Percentiles rank a stretch among this genome's conserved stretches.
Evolutionary conservation across 2,329 filamentous ascomycete species (phyloP).

Genomic region (Aspergillus phoenicis): DNA sequence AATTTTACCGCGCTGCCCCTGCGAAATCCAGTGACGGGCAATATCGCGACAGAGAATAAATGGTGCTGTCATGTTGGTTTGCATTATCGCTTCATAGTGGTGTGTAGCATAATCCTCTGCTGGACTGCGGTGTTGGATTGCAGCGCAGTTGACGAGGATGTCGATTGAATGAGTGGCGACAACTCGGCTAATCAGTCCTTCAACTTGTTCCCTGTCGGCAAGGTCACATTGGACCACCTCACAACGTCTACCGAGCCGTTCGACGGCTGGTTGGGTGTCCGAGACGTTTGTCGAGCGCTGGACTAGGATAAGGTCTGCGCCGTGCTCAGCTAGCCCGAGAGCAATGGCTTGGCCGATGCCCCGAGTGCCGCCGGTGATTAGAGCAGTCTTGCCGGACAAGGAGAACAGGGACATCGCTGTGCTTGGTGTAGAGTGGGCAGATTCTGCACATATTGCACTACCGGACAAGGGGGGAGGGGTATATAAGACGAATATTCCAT

Average conservation of each 20-base stretch:
- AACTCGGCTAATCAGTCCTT: background rate
- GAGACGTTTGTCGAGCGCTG: conserved; percentile 21
- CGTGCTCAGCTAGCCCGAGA: background rate
- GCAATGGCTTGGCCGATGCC: conserved; percentile 40
- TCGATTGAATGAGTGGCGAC: conserved; percentile 51
- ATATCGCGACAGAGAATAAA: conserved; percentile 57
- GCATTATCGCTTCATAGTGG: conserved; percentile 69
- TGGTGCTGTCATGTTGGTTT: conserved; percentile 79
- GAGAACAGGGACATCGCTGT: conserved; percentile 26
- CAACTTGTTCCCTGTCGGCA: background rate
- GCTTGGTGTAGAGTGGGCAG: too few species aligned
- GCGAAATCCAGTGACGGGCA: conserved; percentile 25
- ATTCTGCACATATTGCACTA: too few species aligned
- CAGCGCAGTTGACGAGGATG: conserved; percentile 79
- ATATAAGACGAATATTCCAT: too few species aligned
- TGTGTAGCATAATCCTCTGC: conserved; percentile 67
- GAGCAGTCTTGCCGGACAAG: conserved; percentile 31
- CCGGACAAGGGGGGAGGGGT: too few species aligned
- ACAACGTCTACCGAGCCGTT: conserved; percentile 29
- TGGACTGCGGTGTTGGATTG: conserved; percentile 77
- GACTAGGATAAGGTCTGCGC: conserved; percentile 13
- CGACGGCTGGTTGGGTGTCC: conserved; percentile 26
- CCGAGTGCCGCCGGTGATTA: conserved; percentile 40
- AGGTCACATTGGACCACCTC: background rate
- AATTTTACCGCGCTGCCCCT: conserved; percentile 53